Evolutionary conservation across 2,329 filamentous ascomycete species (phyloP).

Genomic region (Basipetospora sp.): DNA sequence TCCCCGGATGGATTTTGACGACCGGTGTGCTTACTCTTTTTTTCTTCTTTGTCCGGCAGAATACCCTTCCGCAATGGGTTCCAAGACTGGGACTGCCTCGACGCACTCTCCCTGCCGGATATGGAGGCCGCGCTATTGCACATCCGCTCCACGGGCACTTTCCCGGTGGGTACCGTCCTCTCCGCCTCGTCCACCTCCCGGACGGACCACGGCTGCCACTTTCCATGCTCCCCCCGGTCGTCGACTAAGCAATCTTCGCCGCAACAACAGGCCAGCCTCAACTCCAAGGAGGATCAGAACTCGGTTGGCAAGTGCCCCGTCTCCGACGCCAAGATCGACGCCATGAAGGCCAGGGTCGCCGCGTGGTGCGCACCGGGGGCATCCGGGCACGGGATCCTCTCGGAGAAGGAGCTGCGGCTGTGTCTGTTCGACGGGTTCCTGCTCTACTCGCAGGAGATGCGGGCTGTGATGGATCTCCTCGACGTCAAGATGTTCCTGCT

Average conservation of each 20-base stretch:
- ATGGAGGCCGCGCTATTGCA: constrained; percentile 54
- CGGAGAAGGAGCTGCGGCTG: constrained; percentile 26
- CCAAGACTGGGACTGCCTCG: constrained; percentile 83
- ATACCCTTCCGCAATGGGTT: constrained; percentile 32
- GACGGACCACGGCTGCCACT: constrained; percentile 14
- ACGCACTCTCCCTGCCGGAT: constrained; percentile 55
- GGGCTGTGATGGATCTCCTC: constrained; percentile 44
- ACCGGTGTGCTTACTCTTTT: too few relatives aligned
- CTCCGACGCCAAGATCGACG: constrained; percentile 28
- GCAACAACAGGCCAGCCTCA: constrained; percentile 27
- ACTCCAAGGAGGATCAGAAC: constrained; percentile 48
- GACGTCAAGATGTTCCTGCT: constrained; percentile 68
- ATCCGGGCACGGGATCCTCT: constrained; percentile 25
- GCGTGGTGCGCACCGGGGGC: constrained; percentile 30
- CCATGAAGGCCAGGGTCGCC: constrained; percentile 32
- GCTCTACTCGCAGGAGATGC: constrained; percentile 49
- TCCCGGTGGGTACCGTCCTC: constrained; percentile 35
- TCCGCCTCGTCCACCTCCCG: constrained; percentile 12
- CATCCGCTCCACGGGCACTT: constrained; percentile 52
- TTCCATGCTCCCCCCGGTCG: too few relatives aligned
- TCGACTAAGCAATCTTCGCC: constrained; percentile 5
- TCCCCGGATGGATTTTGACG: too few relatives aligned
- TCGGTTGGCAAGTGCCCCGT: constrained; percentile 42
- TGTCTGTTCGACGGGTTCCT: constrained; percentile 83
- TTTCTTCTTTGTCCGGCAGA: background rate